Conservation (phyloP, 495 filamentous ascomycete genomes). For the Penicillium longicatenatum region DNA sequence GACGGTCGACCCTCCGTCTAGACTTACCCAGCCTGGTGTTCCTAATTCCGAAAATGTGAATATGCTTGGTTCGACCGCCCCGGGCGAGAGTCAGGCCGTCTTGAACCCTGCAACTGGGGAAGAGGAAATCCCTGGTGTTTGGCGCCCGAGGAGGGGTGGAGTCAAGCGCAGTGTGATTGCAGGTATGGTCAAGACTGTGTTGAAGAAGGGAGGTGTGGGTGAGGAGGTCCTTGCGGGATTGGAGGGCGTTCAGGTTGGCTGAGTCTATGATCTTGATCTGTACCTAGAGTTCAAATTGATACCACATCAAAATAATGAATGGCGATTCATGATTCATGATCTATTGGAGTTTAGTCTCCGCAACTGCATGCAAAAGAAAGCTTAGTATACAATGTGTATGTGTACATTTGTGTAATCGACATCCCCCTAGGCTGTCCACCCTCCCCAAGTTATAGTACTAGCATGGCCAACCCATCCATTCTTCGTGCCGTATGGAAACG, state of each 20-base stretch:
- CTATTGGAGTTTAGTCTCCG: background rate
- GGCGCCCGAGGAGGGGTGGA: conserved; percentile 76
- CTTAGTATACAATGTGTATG: background rate
- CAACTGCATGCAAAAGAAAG: background rate
- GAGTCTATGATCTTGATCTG: background rate
- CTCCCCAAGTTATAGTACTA: conserved; percentile 1
- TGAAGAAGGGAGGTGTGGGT: conserved; percentile 73
- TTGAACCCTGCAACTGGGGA: conserved; percentile 42
- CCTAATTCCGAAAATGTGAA: conserved; percentile 69
- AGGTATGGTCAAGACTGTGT: conserved; percentile 65
- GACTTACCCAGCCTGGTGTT: conserved; percentile 69
- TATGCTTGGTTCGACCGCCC: conserved; percentile 49
- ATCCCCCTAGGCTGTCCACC: background rate
- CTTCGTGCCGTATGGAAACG: no score
- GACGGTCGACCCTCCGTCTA: conserved; percentile 68
- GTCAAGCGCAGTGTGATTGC: conserved; percentile 67
- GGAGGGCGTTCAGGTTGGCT: conserved; percentile 52
- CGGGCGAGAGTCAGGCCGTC: conserved; percentile 26
- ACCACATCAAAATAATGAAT: conserved; percentile 11
- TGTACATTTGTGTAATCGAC: background rate
- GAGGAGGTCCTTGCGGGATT: conserved; percentile 82
- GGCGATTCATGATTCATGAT: conserved; percentile 24
- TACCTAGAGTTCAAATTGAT: conserved; percentile 12
- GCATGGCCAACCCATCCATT: background rate
- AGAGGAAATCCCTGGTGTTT: conserved; percentile 67